Conservation (phyloP, 1,139 yeast species). For the Candida frijolesensis region DNA sequence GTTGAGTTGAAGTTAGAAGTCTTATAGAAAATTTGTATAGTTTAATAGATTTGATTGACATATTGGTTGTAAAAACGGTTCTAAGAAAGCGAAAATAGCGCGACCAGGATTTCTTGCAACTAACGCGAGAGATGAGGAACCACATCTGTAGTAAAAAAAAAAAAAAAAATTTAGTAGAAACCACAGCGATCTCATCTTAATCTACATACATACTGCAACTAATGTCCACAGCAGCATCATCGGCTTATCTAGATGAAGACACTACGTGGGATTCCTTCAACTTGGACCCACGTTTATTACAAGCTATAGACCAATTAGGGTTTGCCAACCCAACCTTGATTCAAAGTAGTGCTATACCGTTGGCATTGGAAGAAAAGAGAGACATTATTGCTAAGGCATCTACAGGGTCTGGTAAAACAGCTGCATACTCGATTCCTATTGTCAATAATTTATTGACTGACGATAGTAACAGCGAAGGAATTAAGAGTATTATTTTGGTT, state of each 20-base stretch:
- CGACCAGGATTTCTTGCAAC: no score
- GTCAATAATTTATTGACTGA: constrained; percentile 59
- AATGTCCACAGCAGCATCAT: constrained; percentile 48
- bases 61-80: neutral
- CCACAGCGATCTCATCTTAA: neutral
- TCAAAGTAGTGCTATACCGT: constrained; percentile 89
- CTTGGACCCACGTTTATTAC: constrained; percentile 78
- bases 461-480: constrained; percentile 26
- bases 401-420: constrained; percentile 91
- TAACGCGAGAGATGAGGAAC: neutral
- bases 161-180: neutral
- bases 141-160: neutral
- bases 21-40: neutral
- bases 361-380: constrained; percentile 83
- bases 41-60: neutral
- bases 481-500: constrained; percentile 66
- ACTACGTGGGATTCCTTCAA: constrained; percentile 71
- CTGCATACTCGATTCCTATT: constrained; percentile 80
- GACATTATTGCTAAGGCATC: constrained; percentile 88
- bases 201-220: neutral
- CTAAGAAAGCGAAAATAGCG: neutral
- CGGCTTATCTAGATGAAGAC: constrained; percentile 69
- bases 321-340: constrained; percentile 85
- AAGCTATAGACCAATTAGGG: constrained; percentile 82
- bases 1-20: constrained; percentile 4